These are phyloP conservation scores for Verticillium tricorpus DNA, from an alignment of 2,329 filamentous ascomycete species.

Conservation along the genomic window DNA sequence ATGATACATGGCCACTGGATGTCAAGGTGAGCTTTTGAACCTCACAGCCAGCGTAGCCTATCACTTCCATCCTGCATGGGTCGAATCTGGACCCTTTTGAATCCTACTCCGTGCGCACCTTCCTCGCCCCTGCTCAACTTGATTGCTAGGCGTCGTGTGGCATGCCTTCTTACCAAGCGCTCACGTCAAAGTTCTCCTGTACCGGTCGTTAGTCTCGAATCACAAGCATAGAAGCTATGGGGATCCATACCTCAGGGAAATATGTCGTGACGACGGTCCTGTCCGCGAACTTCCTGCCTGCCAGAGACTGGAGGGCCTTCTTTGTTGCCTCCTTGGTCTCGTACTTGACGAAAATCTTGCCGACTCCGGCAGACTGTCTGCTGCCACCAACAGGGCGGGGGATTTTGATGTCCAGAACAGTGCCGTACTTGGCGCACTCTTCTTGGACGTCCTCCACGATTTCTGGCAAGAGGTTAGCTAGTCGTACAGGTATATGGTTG, in stretches of 20 bases:
- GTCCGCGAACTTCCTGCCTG: slow-evolving; percentile 93
- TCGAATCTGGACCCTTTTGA: slow-evolving; percentile 1
- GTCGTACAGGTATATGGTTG: neutral
- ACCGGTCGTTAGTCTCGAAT: slow-evolving; percentile 23
- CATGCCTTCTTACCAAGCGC: slow-evolving; percentile 66
- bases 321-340: slow-evolving; percentile 72
- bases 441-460: slow-evolving; percentile 92
- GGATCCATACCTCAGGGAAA: slow-evolving; percentile 73
- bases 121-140: neutral
- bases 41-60: slow-evolving; percentile 3
- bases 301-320: slow-evolving; percentile 82
- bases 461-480: slow-evolving; percentile 51
- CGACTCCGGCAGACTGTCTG: slow-evolving; percentile 81
- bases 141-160: neutral
- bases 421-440: slow-evolving; percentile 88
- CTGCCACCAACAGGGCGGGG: slow-evolving; percentile 80
- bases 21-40: neutral
- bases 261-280: slow-evolving; percentile 95
- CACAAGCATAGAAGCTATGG: neutral
- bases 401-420: slow-evolving; percentile 83
- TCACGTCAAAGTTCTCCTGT: slow-evolving; percentile 93
- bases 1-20: neutral
- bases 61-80: slow-evolving; percentile 3
- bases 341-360: slow-evolving; percentile 97
- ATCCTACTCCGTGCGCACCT: neutral